A percentile compares a stretch with the other conserved stretches of the same genome.
Evolutionary conservation across 257 asterid genomes (phyloP).

Genomic region (Dorcoceras hygrometricum): DNA sequence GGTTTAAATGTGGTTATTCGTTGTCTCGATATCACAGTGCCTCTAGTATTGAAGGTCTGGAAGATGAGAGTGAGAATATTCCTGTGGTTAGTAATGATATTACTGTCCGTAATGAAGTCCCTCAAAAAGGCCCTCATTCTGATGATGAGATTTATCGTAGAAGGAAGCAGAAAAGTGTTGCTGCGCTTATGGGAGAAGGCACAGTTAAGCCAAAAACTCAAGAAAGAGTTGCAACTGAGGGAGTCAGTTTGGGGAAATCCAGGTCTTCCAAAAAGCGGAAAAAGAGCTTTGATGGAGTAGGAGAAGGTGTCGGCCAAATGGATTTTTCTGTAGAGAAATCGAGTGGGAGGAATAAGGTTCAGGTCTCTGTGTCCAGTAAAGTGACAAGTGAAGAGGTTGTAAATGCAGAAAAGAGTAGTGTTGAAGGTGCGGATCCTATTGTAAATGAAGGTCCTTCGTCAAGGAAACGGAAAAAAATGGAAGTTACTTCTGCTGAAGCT

Average conservation of each 20-base stretch:
- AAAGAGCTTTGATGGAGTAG: slow-evolving; percentile 28
- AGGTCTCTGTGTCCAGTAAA: slow-evolving; percentile 19
- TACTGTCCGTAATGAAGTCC: slow-evolving; percentile 37
- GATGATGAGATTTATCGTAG: slow-evolving; percentile 34
- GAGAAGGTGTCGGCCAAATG: slow-evolving; percentile 7
- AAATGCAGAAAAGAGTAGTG: slow-evolving; percentile 15
- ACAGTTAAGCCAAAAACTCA: slow-evolving; percentile 16
- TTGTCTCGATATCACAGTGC: slow-evolving; percentile 42
- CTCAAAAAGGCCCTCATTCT: slow-evolving; percentile 36
- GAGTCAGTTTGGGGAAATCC: background rate
- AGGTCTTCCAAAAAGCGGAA: slow-evolving; percentile 28
- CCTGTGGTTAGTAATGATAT: slow-evolving; percentile 24
- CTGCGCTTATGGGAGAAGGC: slow-evolving; percentile 49
- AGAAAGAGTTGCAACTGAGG: slow-evolving; percentile 24
- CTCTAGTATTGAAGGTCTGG: slow-evolving; percentile 58
- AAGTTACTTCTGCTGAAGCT: slow-evolving; percentile 27
- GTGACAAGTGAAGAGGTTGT: slow-evolving; percentile 18
- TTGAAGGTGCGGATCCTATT: slow-evolving; percentile 14
- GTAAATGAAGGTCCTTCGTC: slow-evolving; percentile 21
- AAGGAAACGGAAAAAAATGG: slow-evolving; percentile 19
- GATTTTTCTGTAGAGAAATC: slow-evolving; percentile 25
- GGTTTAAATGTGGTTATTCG: slow-evolving; percentile 33
- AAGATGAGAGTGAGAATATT: slow-evolving; percentile 31
- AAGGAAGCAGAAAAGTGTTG: slow-evolving; percentile 71
- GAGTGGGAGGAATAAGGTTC: slow-evolving; percentile 30